Evolutionary conservation across 345 rosid genomes (phyloP), one percentile per base, ranked within the genome.

Genomic region (Pistacia integerrima): DNA sequence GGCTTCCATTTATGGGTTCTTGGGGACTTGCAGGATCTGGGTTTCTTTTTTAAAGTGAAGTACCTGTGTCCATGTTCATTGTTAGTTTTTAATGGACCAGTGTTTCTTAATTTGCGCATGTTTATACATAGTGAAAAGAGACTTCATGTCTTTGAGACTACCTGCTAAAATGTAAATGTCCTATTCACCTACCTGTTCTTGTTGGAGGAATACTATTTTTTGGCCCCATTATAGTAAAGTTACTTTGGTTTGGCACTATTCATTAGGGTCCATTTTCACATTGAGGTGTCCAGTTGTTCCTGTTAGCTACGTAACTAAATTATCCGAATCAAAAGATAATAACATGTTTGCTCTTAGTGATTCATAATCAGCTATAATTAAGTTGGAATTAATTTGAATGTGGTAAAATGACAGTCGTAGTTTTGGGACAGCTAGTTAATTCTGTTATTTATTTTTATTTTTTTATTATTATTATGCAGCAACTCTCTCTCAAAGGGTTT

Each of bases 401-500:
- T 30, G 33, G 33, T 30, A 41, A 41, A 41, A 41, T 68, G 13
- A 35, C 12, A n/a, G 41, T 20, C 20, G 10, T 13, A 1, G 25
- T 52, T 20, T 38, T 6, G 54, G 58, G 54, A 64, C 30, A 64
- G 46, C 0, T 38, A 6, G 35, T 82, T 76, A 49, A 71, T 82
- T 81, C 54, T 77, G 68, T 82, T 72, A 20, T 66, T 74, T 78
- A 18, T 77, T 54, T 52, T 30, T 30, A 36, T 36, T 2, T 36
- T 36, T 38, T 38, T 4, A 4, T 41, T 41, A 25, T 25, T 25
- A 64, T 74, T 68, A 2, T 61, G 80, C 91, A 96, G 99, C 97
- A 93, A 96, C 93, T 96, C 25, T 91, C 98, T 71, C 92, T 96
- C 63, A 93, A 96, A 84, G 99, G 99, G n/a, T 96, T 96, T 86